phyloP scores from a whole-genome alignment of 2,329 filamentous ascomycete species.

The Colletotrichum coccodes region DNA sequence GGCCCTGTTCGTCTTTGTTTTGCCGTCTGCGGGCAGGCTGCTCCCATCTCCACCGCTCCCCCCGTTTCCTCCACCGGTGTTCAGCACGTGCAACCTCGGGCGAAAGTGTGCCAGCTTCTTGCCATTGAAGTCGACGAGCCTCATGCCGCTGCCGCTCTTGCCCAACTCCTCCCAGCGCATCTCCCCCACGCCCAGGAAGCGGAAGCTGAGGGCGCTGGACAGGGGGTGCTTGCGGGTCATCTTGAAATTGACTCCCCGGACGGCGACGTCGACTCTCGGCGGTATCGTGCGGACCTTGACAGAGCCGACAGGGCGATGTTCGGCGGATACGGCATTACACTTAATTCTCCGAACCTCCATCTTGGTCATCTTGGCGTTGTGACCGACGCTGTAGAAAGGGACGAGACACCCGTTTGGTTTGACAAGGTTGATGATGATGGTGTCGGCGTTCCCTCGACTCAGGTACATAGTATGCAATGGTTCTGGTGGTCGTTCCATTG shows the following conservation, averaged over 20 bases:
- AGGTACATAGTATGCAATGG: conserved; percentile 10
- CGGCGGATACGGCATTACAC: background rate
- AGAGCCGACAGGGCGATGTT: conserved; percentile 7
- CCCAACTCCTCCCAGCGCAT: conserved; percentile 27
- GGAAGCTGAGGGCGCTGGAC: conserved; percentile 20
- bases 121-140: conserved; percentile 31
- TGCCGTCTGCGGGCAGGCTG: background rate
- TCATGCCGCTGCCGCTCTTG: conserved; percentile 16
- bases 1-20: background rate
- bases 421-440: conserved; percentile 7
- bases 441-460: background rate
- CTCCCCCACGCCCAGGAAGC: conserved; percentile 18
- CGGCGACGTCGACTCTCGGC: conserved; percentile 18
- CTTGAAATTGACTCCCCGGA: conserved; percentile 27
- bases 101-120: conserved; percentile 16
- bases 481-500: conserved; percentile 9
- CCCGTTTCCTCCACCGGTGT: background rate
- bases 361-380: conserved; percentile 22
- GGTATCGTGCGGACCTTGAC: conserved; percentile 26
- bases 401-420: background rate
- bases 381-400: conserved; percentile 11
- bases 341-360: conserved; percentile 22
- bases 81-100: conserved; percentile 3
- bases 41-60: background rate
- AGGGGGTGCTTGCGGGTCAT: conserved; percentile 26